phyloP scores from a whole-genome alignment of 2,329 filamentous ascomycete genomes.

The Sarocladiaceae sp. region DNA sequence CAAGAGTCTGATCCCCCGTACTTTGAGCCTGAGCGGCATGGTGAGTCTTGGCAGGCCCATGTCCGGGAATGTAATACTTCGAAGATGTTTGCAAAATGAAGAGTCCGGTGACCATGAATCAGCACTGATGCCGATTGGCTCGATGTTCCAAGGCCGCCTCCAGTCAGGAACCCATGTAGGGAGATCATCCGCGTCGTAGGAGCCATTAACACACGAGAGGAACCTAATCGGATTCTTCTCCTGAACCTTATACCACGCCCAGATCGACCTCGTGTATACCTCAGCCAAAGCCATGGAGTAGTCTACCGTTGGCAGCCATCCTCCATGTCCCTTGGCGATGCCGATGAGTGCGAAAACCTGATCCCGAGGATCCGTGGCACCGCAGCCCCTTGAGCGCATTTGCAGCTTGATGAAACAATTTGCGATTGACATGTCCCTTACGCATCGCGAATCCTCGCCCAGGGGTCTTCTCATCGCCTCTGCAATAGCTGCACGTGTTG shows the following conservation, averaged over 20 bases:
- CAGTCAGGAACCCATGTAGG: slow-evolving; percentile 16
- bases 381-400: background rate
- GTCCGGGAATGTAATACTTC: background rate
- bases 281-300: slow-evolving; percentile 1
- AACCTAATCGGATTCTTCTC: background rate
- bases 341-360: slow-evolving; percentile 10
- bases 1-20: background rate
- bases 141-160: slow-evolving; percentile 12
- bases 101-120: background rate
- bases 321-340: slow-evolving; percentile 5
- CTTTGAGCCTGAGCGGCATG: background rate
- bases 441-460: background rate
- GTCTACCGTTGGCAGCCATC: background rate
- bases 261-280: background rate
- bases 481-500: background rate
- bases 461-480: background rate
- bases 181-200: slow-evolving; percentile 1
- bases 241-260: background rate
- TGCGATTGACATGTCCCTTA: background rate
- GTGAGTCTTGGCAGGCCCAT: background rate
- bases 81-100: background rate
- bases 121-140: background rate
- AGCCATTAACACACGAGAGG: background rate
- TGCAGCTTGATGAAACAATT: background rate
- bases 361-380: slow-evolving; percentile 6